Percentiles rank a stretch among this genome's conserved stretches.
Evolutionary conservation across 495 filamentous ascomycete genomes (phyloP).

Genomic region (Hypomontagnella submonticulosa): DNA sequence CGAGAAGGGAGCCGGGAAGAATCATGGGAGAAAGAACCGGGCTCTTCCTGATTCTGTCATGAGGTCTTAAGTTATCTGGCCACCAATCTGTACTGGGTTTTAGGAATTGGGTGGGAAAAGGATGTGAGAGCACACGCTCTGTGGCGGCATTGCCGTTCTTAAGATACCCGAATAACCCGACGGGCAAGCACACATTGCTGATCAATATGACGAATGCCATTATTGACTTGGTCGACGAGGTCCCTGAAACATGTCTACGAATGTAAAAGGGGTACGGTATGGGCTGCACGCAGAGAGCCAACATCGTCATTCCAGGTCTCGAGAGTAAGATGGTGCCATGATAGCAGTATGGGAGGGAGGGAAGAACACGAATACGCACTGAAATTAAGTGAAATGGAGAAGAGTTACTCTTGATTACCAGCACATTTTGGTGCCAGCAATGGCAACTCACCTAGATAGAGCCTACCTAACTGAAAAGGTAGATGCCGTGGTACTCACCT

Average conservation of each 20-base stretch:
- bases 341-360: conserved; percentile 2
- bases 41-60: conserved; percentile 26
- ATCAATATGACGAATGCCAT: conserved; percentile 25
- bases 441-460: background rate
- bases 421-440: background rate
- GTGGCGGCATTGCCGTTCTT: conserved; percentile 27
- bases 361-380: conserved; percentile 3
- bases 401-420: no score
- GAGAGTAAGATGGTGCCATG: background rate
- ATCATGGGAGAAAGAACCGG: conserved; percentile 22
- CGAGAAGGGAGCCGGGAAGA: conserved; percentile 15
- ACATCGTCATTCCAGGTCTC: conserved; percentile 13
- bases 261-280: conserved; percentile 32
- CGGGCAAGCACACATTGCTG: conserved; percentile 10
- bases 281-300: conserved; percentile 13
- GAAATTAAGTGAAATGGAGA: no score
- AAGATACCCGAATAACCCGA: conserved; percentile 17
- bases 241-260: conserved; percentile 25
- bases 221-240: conserved; percentile 24
- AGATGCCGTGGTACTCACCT: background rate
- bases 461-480: conserved; percentile 10
- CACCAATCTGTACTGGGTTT: background rate
- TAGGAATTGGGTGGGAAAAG: conserved; percentile 8
- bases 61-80: conserved; percentile 22
- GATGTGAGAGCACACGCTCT: conserved; percentile 4